A percentile compares a stretch with the other conserved stretches of the same genome.
These are phyloP conservation scores for Suaeda aralocaspica DNA, from an alignment of 148 eudicot species.

Conservation along the genomic window DNA sequence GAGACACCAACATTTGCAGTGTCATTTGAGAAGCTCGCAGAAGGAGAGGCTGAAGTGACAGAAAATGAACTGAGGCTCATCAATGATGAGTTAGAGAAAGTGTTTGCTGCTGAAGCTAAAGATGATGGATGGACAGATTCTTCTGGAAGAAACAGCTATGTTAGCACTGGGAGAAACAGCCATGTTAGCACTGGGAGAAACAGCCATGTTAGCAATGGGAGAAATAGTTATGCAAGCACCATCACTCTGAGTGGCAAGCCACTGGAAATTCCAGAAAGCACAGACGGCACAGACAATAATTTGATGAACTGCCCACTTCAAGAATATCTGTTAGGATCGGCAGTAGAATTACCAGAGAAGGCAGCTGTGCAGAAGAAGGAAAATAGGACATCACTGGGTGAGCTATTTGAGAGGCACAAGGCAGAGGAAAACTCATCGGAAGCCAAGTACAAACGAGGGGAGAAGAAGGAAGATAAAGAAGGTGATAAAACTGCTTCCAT, in stretches of 20 bases:
- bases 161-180: conserved; percentile 64
- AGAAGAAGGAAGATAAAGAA: conserved; percentile 49
- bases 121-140: conserved; percentile 55
- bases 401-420: conserved; percentile 78
- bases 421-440: conserved; percentile 45
- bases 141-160: conserved; percentile 72
- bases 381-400: conserved; percentile 64
- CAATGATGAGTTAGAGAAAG: conserved; percentile 77
- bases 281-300: conserved; percentile 32
- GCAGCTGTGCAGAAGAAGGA: conserved; percentile 43
- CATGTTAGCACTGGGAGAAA: conserved; percentile 71
- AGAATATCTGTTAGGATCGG: conserved; percentile 68
- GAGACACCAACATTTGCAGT: conserved; percentile 73
- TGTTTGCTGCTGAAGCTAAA: conserved; percentile 56
- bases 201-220: conserved; percentile 65
- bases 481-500: conserved; percentile 44
- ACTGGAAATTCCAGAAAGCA: conserved; percentile 44
- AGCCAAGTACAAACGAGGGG: conserved; percentile 36
- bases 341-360: conserved; percentile 56
- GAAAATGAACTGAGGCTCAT: conserved; percentile 67
- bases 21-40: conserved; percentile 59
- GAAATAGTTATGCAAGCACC: conserved; percentile 72
- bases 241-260: conserved; percentile 63
- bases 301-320: conserved; percentile 58
- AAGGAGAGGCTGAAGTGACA: conserved; percentile 58